Base-by-base conservation (phyloP, 2,329 filamentous ascomycete species). In the Neurospora sp. region DNA sequence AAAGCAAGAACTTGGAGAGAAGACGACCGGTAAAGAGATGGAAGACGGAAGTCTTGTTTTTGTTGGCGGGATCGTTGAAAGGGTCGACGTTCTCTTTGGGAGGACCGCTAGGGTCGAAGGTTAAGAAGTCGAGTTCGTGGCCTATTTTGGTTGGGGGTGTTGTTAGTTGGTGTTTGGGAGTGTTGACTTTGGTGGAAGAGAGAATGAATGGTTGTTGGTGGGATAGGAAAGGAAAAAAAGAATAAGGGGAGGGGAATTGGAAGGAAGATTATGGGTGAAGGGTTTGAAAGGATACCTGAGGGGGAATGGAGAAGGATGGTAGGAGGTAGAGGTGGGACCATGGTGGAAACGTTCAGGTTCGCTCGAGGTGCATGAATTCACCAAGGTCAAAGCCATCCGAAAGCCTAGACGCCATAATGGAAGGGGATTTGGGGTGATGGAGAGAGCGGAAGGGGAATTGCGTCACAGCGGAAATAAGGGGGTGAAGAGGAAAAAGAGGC, bases 1-100 rank as follows among this genome's bases (percentile, higher is more conserved):
- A 87, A 28, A 87, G 78, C 69, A 88, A 74, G 74, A 88, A 88
- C 75, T 83, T 83, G 68, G 85, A 80, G 69, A 85, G 78, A 66
- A 88, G 79, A 12, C 85, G 82, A 0, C 86, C 86, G 0, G 81
- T 84, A 12, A 62, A 62, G 12, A 62, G 6, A 2, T 10, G 11
- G 52, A 62, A 62, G 23, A 62, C 1, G 1, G 23, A 17, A 1
- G 52, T 33, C 52, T 62, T 62, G 52, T 33, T 62, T 8, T 62
- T 62, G 23, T 62, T 62, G 52, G 6, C 23, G 12, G 52, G 52
- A 75, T 88, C 87, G 74, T 85, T 80, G 43, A 82, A 77, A 17
- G 83, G 81, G 69, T 85, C 80, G 12, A 79, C 79, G 68, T 82
- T 82, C 67, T 79, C 76, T 70, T 79, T 81, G n/a, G 82, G 79